A percentile compares a stretch with the other conserved stretches of the same genome.
These are phyloP conservation scores for Phlegmacium glaucopus DNA, from an alignment of 768 basidiomycete genomes.

Conservation along the genomic window DNA sequence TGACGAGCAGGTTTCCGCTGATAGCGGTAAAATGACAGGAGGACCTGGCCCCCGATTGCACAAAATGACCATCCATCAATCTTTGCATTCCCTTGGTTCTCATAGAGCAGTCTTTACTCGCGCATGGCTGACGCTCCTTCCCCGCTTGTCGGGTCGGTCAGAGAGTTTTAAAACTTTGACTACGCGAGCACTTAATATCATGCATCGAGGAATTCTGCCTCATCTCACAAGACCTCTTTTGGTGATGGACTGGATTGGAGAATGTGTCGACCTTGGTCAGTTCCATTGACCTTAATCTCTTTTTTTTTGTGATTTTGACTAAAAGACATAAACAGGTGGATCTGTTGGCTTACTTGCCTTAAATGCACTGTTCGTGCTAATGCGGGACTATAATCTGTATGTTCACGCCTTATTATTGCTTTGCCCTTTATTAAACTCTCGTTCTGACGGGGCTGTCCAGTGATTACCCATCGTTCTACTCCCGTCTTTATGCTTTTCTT, in stretches of 20 bases:
- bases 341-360: constrained; percentile 83
- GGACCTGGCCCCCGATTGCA: constrained; percentile 47
- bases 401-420: constrained; percentile 1
- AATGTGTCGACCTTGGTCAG: constrained; percentile 78
- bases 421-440: constrained; percentile 1
- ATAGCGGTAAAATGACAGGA: constrained; percentile 30
- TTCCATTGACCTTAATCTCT: constrained; percentile 1
- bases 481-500: constrained; percentile 84
- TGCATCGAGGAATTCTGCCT: constrained; percentile 83
- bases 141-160: constrained; percentile 44
- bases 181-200: constrained; percentile 63
- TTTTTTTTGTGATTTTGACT: neutral
- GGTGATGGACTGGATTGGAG: constrained; percentile 91
- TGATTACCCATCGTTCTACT: constrained; percentile 96
- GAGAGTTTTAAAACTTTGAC: constrained; percentile 39
- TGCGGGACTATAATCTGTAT: constrained; percentile 90
- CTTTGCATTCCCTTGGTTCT: constrained; percentile 69
- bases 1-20: constrained; percentile 41
- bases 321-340: constrained; percentile 51
- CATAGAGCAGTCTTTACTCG: constrained; percentile 81
- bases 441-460: constrained; percentile 38
- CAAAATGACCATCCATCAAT: constrained; percentile 71
- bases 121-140: constrained; percentile 74
- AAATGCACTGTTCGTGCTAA: constrained; percentile 88
- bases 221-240: constrained; percentile 74